These are phyloP conservation scores for Lycium ferocissimum DNA, from an alignment of 257 asterid genomes.

Conservation along the genomic window DNA sequence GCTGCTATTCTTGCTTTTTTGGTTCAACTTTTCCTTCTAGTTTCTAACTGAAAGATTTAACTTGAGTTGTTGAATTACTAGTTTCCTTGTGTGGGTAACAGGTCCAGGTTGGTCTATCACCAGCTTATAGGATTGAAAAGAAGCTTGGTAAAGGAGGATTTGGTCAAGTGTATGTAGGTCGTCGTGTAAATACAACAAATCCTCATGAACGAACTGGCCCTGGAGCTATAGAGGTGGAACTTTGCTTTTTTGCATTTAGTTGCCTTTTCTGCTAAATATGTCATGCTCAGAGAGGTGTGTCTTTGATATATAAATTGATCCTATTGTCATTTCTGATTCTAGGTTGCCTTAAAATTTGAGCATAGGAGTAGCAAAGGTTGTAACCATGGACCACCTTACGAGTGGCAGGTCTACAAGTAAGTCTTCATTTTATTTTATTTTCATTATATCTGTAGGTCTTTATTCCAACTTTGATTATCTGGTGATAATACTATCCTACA, in stretches of 20 bases:
- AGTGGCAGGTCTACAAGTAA: slow-evolving; percentile 70
- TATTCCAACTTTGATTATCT: background rate
- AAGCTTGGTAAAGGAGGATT: slow-evolving; percentile 85
- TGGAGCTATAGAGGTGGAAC: slow-evolving; percentile 65
- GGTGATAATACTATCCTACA: background rate
- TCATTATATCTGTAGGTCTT: slow-evolving; percentile 1
- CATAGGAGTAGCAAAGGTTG: slow-evolving; percentile 57
- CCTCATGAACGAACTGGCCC: slow-evolving; percentile 55
- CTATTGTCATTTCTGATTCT: slow-evolving; percentile 11
- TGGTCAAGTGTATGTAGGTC: slow-evolving; percentile 85
- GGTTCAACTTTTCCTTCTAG: background rate
- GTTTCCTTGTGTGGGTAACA: slow-evolving; percentile 34
- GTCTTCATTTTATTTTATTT: slow-evolving; percentile 5
- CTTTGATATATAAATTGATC: slow-evolving; percentile 8
- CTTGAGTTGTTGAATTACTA: background rate
- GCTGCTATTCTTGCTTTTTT: background rate
- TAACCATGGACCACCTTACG: slow-evolving; percentile 56
- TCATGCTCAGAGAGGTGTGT: background rate
- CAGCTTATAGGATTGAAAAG: slow-evolving; percentile 59
- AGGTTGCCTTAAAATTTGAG: slow-evolving; percentile 64
- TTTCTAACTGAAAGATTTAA: background rate
- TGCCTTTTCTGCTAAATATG: background rate
- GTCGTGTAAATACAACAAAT: slow-evolving; percentile 57
- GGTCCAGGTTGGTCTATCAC: slow-evolving; percentile 64
- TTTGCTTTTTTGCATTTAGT: background rate